A percentile compares a stretch with the other conserved stretches of the same genome.
phyloP scores from a whole-genome alignment of 306 rosid species.

The Amphicarpaea edgeworthii region DNA sequence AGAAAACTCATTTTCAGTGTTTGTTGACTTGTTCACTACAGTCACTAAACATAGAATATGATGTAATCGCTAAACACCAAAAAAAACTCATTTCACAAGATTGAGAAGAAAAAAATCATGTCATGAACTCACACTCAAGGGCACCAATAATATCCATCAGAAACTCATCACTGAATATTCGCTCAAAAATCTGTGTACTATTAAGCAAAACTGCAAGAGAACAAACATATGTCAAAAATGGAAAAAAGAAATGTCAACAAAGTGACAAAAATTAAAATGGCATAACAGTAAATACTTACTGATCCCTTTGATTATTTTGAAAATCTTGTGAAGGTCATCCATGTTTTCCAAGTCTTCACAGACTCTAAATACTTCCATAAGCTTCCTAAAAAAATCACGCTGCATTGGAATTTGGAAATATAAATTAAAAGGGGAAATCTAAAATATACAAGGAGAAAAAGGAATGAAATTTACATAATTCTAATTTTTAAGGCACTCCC shows the following conservation, averaged over 20 bases:
- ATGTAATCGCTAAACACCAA: neutral
- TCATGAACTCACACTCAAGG: slow-evolving; percentile 84
- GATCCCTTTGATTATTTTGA: slow-evolving; percentile 89
- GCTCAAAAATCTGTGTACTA: slow-evolving; percentile 84
- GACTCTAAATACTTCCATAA: slow-evolving; percentile 72
- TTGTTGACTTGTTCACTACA: neutral
- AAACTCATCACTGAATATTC: slow-evolving; percentile 78
- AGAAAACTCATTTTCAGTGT: slow-evolving; percentile 14
- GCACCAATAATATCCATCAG: slow-evolving; percentile 88
- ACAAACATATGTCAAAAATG: slow-evolving; percentile 30
- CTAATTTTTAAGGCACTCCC: neutral
- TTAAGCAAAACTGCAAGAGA: slow-evolving; percentile 81
- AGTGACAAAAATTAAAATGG: slow-evolving; percentile 27
- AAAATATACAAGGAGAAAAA: slow-evolving; percentile 23
- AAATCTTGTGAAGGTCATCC: slow-evolving; percentile 93
- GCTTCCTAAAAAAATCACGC: slow-evolving; percentile 87
- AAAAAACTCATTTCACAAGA: neutral
- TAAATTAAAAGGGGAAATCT: slow-evolving; percentile 9
- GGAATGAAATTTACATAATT: slow-evolving; percentile 7
- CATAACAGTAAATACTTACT: slow-evolving; percentile 65
- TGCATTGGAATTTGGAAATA: slow-evolving; percentile 51
- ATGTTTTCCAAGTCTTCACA: slow-evolving; percentile 82
- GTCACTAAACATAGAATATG: neutral
- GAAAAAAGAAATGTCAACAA: slow-evolving; percentile 5
- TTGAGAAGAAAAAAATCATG: neutral